phyloP scores from a whole-genome alignment of 768 basidiomycete genomes.

The Hydnomerulius pinastri region DNA sequence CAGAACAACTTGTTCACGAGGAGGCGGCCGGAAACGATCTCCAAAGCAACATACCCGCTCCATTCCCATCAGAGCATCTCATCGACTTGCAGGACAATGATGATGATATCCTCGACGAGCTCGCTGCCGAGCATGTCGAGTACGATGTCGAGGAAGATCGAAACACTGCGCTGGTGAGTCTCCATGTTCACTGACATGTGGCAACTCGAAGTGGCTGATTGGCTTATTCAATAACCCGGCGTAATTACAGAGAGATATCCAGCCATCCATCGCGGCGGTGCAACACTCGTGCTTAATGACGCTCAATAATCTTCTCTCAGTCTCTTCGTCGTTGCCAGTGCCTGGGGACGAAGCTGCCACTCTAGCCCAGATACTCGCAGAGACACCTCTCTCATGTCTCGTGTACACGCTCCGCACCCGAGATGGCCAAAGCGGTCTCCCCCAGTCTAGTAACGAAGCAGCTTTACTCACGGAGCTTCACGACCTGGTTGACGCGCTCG shows the following conservation, averaged over 20 bases:
- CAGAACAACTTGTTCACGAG: neutral
- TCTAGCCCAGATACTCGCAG: constrained; percentile 17
- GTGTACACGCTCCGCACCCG: constrained; percentile 20
- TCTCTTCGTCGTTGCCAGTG: constrained; percentile 26
- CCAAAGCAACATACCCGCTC: constrained; percentile 18
- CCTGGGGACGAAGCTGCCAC: constrained; percentile 52
- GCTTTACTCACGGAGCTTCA: constrained; percentile 63
- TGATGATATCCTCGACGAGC: constrained; percentile 20
- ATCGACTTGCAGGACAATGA: constrained; percentile 5
- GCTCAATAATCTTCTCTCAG: constrained; percentile 66
- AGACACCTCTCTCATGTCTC: constrained; percentile 20
- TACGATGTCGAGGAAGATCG: constrained; percentile 10
- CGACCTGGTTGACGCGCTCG: constrained; percentile 50
- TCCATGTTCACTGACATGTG: too few relatives aligned
- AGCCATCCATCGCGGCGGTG: constrained; percentile 73
- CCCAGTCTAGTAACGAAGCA: constrained; percentile 33
- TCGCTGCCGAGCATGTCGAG: constrained; percentile 23
- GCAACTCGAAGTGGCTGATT: too few relatives aligned
- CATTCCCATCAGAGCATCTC: constrained; percentile 23
- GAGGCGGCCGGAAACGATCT: neutral
- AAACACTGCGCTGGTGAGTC: constrained; percentile 9
- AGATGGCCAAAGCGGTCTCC: constrained; percentile 4
- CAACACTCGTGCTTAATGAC: constrained; percentile 76
- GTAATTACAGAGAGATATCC: constrained; percentile 53
- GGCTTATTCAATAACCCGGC: too few relatives aligned